Evolutionary conservation across 2,329 filamentous ascomycete species (phyloP).

Genomic region (Colletotrichum chrysophilum): DNA sequence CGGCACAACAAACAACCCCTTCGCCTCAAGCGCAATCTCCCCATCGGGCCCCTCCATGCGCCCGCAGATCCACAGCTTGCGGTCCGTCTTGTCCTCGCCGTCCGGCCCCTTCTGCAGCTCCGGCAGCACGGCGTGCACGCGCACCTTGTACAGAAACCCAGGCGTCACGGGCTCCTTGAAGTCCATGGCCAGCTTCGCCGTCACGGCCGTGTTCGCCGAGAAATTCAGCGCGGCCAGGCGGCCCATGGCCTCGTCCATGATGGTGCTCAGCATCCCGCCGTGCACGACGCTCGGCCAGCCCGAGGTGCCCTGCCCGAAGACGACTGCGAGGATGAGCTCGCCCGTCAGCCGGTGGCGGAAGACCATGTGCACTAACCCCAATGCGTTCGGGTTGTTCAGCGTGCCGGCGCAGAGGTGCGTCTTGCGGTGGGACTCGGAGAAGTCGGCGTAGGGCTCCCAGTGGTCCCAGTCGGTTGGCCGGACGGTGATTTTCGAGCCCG

Average conservation of each 20-base stretch:
- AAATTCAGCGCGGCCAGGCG: constrained; percentile 13
- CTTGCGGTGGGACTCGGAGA: constrained; percentile 2
- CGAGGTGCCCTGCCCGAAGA: constrained; percentile 36
- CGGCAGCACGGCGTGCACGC: constrained; percentile 1
- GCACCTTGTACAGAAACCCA: constrained; percentile 5
- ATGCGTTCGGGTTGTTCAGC: constrained; percentile 29
- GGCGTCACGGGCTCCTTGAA: constrained; percentile 11
- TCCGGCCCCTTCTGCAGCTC: neutral
- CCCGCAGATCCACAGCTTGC: constrained; percentile 19
- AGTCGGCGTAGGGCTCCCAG: constrained; percentile 11
- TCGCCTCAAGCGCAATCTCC: constrained; percentile 1
- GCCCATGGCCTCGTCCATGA: constrained; percentile 44
- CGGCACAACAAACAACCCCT: constrained; percentile 21
- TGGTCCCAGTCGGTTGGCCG: neutral
- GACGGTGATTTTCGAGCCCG: neutral
- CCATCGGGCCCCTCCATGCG: constrained; percentile 6
- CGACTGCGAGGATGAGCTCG: constrained; percentile 34
- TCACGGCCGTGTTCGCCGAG: constrained; percentile 14
- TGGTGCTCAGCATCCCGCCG: constrained; percentile 39
- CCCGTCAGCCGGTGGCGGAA: constrained; percentile 32
- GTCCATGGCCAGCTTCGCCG: constrained; percentile 10
- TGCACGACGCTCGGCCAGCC: constrained; percentile 39
- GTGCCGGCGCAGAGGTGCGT: constrained; percentile 39
- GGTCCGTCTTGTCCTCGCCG: constrained; percentile 14
- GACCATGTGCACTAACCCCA: constrained; percentile 38